Percentiles rank a stretch among this genome's conserved stretches.
Evolutionary conservation across 2,329 filamentous ascomycete species (phyloP).

Genomic region (Fusarium protoensiforme): DNA sequence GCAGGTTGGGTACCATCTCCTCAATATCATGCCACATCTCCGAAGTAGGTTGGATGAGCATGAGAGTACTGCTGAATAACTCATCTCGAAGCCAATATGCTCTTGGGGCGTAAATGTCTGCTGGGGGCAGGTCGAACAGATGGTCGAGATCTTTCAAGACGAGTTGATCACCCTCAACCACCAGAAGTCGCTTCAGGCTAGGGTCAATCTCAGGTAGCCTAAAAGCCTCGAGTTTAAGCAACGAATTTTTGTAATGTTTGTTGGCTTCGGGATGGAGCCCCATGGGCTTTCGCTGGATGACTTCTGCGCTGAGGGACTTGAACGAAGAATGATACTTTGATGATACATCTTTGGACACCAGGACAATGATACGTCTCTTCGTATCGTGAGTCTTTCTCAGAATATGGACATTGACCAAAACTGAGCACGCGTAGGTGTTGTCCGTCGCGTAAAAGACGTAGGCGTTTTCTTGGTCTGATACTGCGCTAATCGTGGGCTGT

Average conservation of each 20-base stretch:
- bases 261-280: slow-evolving; percentile 4
- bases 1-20: slow-evolving; percentile 11
- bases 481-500: neutral
- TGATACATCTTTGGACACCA: slow-evolving; percentile 22
- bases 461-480: slow-evolving; percentile 10
- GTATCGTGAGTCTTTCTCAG: slow-evolving; percentile 10
- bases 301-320: slow-evolving; percentile 11
- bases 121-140: slow-evolving; percentile 17
- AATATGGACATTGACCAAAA: slow-evolving; percentile 24
- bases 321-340: slow-evolving; percentile 11
- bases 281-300: slow-evolving; percentile 21
- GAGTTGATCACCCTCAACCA: slow-evolving; percentile 33
- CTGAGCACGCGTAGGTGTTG: slow-evolving; percentile 31
- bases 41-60: slow-evolving; percentile 24
- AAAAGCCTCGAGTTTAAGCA: slow-evolving; percentile 33
- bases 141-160: slow-evolving; percentile 25
- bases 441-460: slow-evolving; percentile 35
- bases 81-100: slow-evolving; percentile 26
- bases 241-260: slow-evolving; percentile 17
- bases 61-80: slow-evolving; percentile 30
- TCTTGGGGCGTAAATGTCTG: slow-evolving; percentile 14
- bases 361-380: slow-evolving; percentile 17
- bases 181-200: slow-evolving; percentile 7
- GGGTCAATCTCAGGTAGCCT: slow-evolving; percentile 26
- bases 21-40: slow-evolving; percentile 15